Evolutionary conservation across 1,284 basidiomycete species (phyloP).

Genomic region (Sparassis latifolia): DNA sequence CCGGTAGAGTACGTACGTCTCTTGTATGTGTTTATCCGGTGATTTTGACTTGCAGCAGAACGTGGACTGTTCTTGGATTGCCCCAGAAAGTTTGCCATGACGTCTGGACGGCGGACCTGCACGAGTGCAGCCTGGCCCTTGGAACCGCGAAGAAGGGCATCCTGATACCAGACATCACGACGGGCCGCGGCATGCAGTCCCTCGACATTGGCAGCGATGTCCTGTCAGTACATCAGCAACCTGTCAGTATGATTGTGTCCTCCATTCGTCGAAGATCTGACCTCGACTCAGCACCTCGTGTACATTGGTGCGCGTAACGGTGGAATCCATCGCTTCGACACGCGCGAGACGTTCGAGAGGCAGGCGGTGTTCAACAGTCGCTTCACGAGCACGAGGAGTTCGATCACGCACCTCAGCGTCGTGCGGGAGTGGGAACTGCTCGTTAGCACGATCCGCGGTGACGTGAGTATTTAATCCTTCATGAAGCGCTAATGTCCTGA

Average conservation of each 20-base stretch:
- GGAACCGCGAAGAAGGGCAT: constrained; percentile 30
- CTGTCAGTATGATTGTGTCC: constrained; percentile 29
- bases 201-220: constrained; percentile 56
- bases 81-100: constrained; percentile 41
- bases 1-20: not conserved
- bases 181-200: constrained; percentile 20
- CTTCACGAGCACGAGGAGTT: constrained; percentile 29
- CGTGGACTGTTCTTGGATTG: constrained; percentile 28
- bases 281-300: constrained; percentile 37
- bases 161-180: constrained; percentile 41
- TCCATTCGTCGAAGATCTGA: not conserved
- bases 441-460: constrained; percentile 51
- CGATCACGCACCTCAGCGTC: constrained; percentile 46
- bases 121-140: constrained; percentile 39
- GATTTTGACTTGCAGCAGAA: not conserved
- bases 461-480: constrained; percentile 32
- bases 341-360: constrained; percentile 33
- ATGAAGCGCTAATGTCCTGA: not conserved
- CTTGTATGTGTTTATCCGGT: not conserved
- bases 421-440: constrained; percentile 49
- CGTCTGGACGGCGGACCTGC: constrained; percentile 49
- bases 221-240: constrained; percentile 44
- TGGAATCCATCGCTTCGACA: constrained; percentile 51
- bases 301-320: constrained; percentile 63
- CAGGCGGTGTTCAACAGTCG: constrained; percentile 35